Base-by-base conservation (phyloP, 495 filamentous ascomycete species). In the Neurospora sp. region DNA sequence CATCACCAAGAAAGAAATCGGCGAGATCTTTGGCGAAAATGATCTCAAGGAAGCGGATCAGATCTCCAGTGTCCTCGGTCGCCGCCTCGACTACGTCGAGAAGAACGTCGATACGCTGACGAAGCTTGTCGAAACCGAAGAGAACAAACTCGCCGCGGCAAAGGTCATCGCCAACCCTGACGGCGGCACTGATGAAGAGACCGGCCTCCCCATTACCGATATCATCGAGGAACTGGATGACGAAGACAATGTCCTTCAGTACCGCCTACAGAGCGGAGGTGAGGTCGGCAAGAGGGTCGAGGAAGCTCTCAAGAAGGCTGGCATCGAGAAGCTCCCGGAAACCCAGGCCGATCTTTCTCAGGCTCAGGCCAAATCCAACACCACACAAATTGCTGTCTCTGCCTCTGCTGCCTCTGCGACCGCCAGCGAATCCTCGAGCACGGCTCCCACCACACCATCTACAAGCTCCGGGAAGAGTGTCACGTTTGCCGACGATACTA, bases 181-280 rank as follows among this genome's bases (percentile, higher is more conserved):
- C 72, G 82, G 81, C 5, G 84, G 81, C 27, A 87, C 87, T 44
- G 91, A 92, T 71, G 90, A 91, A 41, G 80, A 80, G 74, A 81
- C 48, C 84, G 90, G 73, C 79, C 69, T 94, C 65, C 91, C 93
- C 4, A 85, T 97, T 70, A 92, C 89, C 27, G 95, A 98, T 70
- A 98, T 99, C 73, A 81, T 90, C 53, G 95, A 99, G 80, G 91
- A 97, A 82, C 83, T 99, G 65, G 96, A 99, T 79, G 95, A 97
- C 22, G 90, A 97, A 20, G 96, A 89, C 20, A 95, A 97, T 77
- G 86, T 98, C 12, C 83, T 97, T 39, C 90, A 87, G 1, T 89
- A 83, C 71, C 85, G 84, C 38, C 82, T 89, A 9, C 88, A 89
- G 12, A 87, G 79, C 2, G 88, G 92, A 0, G 89, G 88, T 22